Conservation (phyloP, 148 eudicot species). For the Simmondsia chinensis region DNA sequence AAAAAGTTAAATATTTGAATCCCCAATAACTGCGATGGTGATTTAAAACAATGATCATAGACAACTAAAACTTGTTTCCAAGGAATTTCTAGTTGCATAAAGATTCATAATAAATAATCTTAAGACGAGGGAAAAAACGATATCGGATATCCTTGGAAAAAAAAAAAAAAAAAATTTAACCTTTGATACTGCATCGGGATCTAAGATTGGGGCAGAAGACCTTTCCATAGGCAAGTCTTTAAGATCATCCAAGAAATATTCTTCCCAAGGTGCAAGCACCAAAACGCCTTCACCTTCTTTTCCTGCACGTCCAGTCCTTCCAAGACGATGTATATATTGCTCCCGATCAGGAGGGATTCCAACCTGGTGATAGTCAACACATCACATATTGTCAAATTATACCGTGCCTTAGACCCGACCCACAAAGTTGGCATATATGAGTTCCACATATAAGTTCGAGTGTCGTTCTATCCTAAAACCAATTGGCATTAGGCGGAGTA, state of each 20-base stretch:
- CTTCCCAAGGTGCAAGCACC: slow-evolving; percentile 93
- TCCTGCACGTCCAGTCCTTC: slow-evolving; percentile 91
- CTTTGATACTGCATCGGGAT: slow-evolving; percentile 41
- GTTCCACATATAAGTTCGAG: too few species aligned
- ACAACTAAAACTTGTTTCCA: too few species aligned
- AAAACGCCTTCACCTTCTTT: slow-evolving; percentile 78
- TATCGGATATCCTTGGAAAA: neutral
- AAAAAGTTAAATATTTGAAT: too few species aligned
- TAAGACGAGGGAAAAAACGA: too few species aligned
- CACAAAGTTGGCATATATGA: neutral
- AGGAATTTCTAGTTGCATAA: too few species aligned
- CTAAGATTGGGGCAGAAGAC: slow-evolving; percentile 34
- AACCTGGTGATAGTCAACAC: slow-evolving; percentile 33
- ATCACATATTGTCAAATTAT: neutral
- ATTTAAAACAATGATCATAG: too few species aligned
- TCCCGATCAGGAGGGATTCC: slow-evolving; percentile 77
- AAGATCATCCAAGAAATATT: slow-evolving; percentile 61
- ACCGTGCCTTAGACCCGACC: neutral
- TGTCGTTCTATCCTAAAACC: too few species aligned
- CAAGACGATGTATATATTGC: slow-evolving; percentile 79
- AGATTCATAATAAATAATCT: too few species aligned
- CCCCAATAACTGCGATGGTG: too few species aligned
- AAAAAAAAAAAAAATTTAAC: slow-evolving; percentile 18
- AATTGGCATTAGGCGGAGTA: too few species aligned
- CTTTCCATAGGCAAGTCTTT: slow-evolving; percentile 60